phyloP scores from a whole-genome alignment of 2,329 filamentous ascomycete genomes.

The Hypoxylon sp. region DNA sequence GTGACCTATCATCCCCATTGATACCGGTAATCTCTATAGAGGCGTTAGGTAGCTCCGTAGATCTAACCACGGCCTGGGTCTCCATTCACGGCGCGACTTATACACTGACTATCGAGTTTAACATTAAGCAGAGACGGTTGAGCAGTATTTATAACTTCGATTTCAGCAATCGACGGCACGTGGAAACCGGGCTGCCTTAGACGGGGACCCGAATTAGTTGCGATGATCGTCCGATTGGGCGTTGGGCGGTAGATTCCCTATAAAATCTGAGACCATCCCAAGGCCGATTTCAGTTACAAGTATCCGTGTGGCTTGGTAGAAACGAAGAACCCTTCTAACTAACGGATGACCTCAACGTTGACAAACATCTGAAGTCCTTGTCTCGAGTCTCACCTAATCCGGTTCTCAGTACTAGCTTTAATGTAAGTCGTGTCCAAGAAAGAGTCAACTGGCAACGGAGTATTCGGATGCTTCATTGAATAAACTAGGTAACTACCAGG shows the following conservation, averaged over 20 bases:
- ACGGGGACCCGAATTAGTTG: conserved; percentile 1
- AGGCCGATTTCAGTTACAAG: background rate
- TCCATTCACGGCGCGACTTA: too few relatives aligned
- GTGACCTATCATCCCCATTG: too few relatives aligned
- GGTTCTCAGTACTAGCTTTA: background rate
- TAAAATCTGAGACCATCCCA: conserved; percentile 1
- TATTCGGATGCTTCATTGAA: conserved; percentile 34
- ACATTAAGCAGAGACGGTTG: too few relatives aligned
- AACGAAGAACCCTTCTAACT: background rate
- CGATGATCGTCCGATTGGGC: conserved; percentile 17
- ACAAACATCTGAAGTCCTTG: background rate
- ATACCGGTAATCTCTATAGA: too few relatives aligned
- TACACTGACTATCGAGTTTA: background rate
- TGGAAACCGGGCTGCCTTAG: conserved; percentile 8
- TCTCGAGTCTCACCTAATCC: background rate
- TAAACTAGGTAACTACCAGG: conserved; percentile 32
- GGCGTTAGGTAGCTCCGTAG: too few relatives aligned
- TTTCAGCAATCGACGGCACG: conserved; percentile 13
- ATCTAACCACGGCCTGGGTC: too few relatives aligned
- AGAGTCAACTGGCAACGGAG: background rate
- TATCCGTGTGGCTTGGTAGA: background rate
- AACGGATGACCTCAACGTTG: background rate
- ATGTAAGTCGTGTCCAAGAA: background rate
- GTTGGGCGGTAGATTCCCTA: background rate
- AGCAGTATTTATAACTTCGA: background rate